Evolutionary conservation across 2,329 filamentous ascomycete species (phyloP).

Genomic region (Ascochyta viciae-villosae): DNA sequence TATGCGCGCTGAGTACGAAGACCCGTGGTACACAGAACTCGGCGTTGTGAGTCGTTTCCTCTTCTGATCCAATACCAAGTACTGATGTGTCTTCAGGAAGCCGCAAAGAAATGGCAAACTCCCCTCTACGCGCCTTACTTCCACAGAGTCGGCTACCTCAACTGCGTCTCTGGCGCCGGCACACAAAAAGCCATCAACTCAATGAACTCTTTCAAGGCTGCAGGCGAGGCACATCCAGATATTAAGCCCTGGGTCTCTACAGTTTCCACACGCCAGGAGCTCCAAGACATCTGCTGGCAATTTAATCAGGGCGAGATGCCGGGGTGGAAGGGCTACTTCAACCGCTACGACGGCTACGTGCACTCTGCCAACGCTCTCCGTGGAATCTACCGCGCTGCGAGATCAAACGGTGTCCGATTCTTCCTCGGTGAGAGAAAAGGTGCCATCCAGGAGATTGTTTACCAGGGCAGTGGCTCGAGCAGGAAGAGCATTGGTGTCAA

Average conservation of each 20-base stretch:
- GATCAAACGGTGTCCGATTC: conserved; percentile 54
- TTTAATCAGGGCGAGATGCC: conserved; percentile 53
- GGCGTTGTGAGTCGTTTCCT: conserved; percentile 53
- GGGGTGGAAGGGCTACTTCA: conserved; percentile 67
- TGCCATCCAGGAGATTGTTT: conserved; percentile 52
- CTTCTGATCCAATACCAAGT: not conserved
- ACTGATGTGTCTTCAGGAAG: conserved; percentile 47
- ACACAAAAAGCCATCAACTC: conserved; percentile 58
- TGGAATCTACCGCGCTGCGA: conserved; percentile 54
- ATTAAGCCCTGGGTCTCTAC: conserved; percentile 52
- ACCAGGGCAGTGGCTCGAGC: conserved; percentile 34
- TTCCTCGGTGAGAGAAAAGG: conserved; percentile 52
- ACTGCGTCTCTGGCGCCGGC: conserved; percentile 58
- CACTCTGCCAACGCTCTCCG: conserved; percentile 62
- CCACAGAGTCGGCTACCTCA: conserved; percentile 60
- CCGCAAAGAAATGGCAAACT: conserved; percentile 61
- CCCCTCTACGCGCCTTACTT: conserved; percentile 63
- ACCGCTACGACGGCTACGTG: conserved; percentile 64
- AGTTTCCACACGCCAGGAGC: conserved; percentile 34
- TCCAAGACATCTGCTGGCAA: conserved; percentile 58
- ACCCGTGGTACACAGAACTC: conserved; percentile 63
- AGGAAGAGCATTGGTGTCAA: conserved; percentile 44
- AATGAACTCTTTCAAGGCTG: conserved; percentile 53
- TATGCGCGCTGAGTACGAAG: conserved; percentile 65
- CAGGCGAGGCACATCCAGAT: conserved; percentile 50